Evolutionary conservation across 257 asterid species (phyloP), one percentile per base, ranked within the genome.

Genomic region (Ligustrum vulgare): DNA sequence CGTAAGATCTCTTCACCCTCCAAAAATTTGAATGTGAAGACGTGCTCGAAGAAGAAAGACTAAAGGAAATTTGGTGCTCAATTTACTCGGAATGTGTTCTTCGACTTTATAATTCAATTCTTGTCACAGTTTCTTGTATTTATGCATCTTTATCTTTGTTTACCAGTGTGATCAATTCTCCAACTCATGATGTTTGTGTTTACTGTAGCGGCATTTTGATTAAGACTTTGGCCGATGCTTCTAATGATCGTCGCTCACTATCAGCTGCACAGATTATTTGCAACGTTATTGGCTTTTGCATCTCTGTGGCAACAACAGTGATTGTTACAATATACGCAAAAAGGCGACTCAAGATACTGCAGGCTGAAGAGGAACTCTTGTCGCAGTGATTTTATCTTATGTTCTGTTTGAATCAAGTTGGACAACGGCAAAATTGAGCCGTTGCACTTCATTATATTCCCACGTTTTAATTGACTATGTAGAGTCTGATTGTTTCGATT

Each of bases 181-280:
- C 64, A 54, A 54, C 28, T 6, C 4, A 16, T 54, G 63, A 9
- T 54, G 28, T 54, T 54, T 64, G 62, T 75, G 31, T 76, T 33
- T 69, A 10, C 6, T 82, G 87, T 72, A 93, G 98, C 75, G 97
- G 98, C 70, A 87, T 89, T 62, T 79, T 93, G 67, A 91, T 93
- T 68, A 86, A 86, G 79, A 83, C 98, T 5, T 79, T 93, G 62
- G 98, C 97, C 7, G 85, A 89, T 79, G 97, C 94, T 73, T 91
- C 98, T 9, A 83, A 84, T 15, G 91, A 88, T 69, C 80, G 67
- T 39, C 85, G 54, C 31, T 54, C 86, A 47, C 74, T 91, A 36
- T 83, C 94, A 31, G 86, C 82, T 64, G 66, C 85, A 34, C 89
- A 93, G 82, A 88, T 91, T 36, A 74, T 85, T 70, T 82, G 88